Percentiles rank a stretch among this genome's conserved stretches.
Conservation (phyloP, 371 early-diverging fungal species). For the Apophysomyces trapeziformis region DNA sequence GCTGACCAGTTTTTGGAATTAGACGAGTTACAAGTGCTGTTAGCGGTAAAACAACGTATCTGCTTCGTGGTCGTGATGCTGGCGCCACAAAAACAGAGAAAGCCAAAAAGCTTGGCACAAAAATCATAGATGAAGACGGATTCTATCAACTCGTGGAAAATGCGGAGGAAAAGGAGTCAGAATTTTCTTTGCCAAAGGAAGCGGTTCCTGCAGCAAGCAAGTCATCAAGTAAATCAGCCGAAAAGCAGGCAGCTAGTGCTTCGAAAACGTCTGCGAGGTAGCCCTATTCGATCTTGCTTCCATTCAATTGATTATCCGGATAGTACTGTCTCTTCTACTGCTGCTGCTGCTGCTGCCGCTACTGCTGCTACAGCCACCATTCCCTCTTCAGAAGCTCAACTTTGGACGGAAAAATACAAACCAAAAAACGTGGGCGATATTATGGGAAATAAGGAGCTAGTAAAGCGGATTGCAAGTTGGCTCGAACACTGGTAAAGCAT, state of each 20-base stretch:
- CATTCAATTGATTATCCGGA: neutral
- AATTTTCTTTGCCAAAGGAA: neutral
- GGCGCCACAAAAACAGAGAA: constrained; percentile 93
- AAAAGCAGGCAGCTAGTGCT: constrained; percentile 6
- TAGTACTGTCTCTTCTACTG: neutral
- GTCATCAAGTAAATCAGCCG: constrained; percentile 17
- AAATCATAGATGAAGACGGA: constrained; percentile 87
- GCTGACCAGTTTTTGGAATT: constrained; percentile 4
- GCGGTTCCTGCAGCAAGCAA: constrained; percentile 15
- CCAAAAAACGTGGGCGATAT: constrained; percentile 87
- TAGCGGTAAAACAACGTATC: constrained; percentile 90
- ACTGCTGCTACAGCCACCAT: neutral
- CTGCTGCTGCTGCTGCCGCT: neutral
- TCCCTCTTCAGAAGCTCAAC: constrained; percentile 27
- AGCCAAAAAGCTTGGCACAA: constrained; percentile 75
- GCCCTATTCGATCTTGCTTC: neutral
- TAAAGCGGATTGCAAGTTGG: constrained; percentile 80
- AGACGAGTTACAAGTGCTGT: constrained; percentile 85
- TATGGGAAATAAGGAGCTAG: constrained; percentile 86
- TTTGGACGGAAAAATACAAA: constrained; percentile 98
- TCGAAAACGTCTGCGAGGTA: constrained; percentile 15
- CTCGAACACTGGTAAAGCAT: constrained; percentile 69
- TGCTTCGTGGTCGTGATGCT: constrained; percentile 93
- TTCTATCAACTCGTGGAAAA: constrained; percentile 83
- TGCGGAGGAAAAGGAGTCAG: constrained; percentile 40